Base-by-base conservation (phyloP, 2,329 filamentous ascomycete genomes). In the Raffaelea arxii region DNA sequence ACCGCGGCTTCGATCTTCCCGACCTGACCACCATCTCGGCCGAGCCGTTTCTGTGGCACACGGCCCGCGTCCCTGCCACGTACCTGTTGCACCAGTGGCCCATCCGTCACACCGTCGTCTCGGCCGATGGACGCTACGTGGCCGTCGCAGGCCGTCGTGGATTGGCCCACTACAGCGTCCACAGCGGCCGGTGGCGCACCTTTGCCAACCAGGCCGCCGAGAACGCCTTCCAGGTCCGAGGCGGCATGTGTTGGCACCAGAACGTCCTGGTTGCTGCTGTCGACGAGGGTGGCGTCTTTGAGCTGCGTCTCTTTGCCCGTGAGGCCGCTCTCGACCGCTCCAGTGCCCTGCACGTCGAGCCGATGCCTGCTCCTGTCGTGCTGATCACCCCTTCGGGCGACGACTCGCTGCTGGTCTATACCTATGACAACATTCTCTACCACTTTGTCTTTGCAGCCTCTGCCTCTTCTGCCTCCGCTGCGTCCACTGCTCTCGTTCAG, bases 211-310 rank as follows among this genome's bases (percentile, higher is more conserved):
- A 82, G 23, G 78, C 76, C 25, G 77, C 83, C 58, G 92, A 97
- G 63, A 89, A 90, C 56, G 87, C 90, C 52, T 98, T 98, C 60
- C 80, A 88, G 22, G 87, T 98, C 14, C 76, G 90, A 52, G 92
- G 92, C 42, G 92, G 92, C 6, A 95, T 98, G 90, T 97, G 91
- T 62, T 98, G 92, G 92, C 90, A 94, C 60, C 89, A 94, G 54
- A 91, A 98, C 64, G 86, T 97, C 25, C 72, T 98, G 18, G 86
- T 97, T 47, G 90, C 89, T 35, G 89, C 91, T 4, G 83, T 96
- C n/a, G 92, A 98, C 63, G 82, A 80, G 46, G 86, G 85, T 54
- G 82, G 54, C 81, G 23, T 81, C 21, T 89, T 89, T 57, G 85
- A 95, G 68, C 67, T 98, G 43, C 85, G 92, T n/a, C 73, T 98